Conservation (phyloP, 169 alveolate genomes). For the Plasmodium berghei region DNA sequence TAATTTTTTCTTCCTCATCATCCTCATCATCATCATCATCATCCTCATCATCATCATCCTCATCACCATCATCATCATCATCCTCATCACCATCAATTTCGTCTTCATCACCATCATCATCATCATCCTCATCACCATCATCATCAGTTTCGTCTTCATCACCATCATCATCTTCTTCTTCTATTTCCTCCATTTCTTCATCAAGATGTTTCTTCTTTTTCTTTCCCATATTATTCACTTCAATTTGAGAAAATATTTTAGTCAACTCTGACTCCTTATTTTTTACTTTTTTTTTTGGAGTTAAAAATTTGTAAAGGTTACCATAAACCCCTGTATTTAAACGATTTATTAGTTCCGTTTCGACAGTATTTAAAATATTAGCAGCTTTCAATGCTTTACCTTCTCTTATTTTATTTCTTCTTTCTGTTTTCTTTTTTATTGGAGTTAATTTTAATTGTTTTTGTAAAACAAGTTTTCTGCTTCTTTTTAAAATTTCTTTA, state of each 20-base stretch:
- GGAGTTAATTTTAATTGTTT: constrained; percentile 87
- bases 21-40: constrained; percentile 2
- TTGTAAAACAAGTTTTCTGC: constrained; percentile 88
- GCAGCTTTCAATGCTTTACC: constrained; percentile 98
- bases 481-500: constrained; percentile 95
- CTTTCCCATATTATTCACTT: not conserved
- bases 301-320: constrained; percentile 33
- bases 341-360: constrained; percentile 95
- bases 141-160: constrained; percentile 5
- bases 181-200: not conserved
- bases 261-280: constrained; percentile 64
- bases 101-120: constrained; percentile 3
- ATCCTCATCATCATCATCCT: not conserved
- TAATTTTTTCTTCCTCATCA: constrained; percentile 10
- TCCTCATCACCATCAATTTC: constrained; percentile 25
- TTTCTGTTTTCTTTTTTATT: constrained; percentile 97
- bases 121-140: constrained; percentile 5
- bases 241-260: constrained; percentile 13
- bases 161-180: not conserved
- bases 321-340: constrained; percentile 89
- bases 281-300: constrained; percentile 62
- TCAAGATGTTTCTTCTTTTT: not conserved
- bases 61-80: constrained; percentile 17
- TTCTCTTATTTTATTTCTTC: constrained; percentile 97
- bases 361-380: constrained; percentile 96